These are phyloP conservation scores for Cercospora brassicicola DNA, from an alignment of 2,329 filamentous ascomycete genomes.

Conservation along the genomic window DNA sequence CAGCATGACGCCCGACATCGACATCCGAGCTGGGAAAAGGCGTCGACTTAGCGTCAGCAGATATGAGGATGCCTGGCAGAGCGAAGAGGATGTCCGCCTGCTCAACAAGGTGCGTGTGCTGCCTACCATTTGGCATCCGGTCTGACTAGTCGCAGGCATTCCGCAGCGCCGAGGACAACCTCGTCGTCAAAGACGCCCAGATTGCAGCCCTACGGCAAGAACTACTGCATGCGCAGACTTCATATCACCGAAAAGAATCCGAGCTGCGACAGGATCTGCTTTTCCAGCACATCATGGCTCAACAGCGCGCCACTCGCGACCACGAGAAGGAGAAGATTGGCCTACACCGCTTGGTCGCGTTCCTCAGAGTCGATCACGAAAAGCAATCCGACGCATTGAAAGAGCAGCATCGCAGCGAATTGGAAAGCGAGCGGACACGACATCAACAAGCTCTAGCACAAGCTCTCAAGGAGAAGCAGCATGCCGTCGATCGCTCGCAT, in stretches of 20 bases:
- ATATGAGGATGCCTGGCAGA: not conserved
- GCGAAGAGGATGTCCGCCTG: constrained; percentile 3
- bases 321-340: constrained; percentile 10
- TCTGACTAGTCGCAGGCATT: constrained; percentile 4
- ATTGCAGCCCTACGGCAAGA: constrained; percentile 6
- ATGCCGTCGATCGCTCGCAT: not conserved
- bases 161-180: constrained; percentile 1
- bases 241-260: not conserved
- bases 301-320: not conserved
- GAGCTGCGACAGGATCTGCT: constrained; percentile 16
- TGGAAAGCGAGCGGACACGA: constrained; percentile 6
- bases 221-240: not conserved
- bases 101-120: constrained; percentile 9
- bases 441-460: not conserved
- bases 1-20: not conserved
- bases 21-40: not conserved
- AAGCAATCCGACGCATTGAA: constrained; percentile 6
- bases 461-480: constrained; percentile 2
- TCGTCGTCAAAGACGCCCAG: constrained; percentile 1
- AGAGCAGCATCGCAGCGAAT: not conserved
- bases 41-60: not conserved
- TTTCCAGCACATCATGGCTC: constrained; percentile 10
- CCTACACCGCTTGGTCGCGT: constrained; percentile 4
- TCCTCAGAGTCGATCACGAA: constrained; percentile 7
- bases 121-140: not conserved